Base-by-base conservation (phyloP, 2,329 filamentous ascomycete genomes). In the Botryotinia narcissicola region DNA sequence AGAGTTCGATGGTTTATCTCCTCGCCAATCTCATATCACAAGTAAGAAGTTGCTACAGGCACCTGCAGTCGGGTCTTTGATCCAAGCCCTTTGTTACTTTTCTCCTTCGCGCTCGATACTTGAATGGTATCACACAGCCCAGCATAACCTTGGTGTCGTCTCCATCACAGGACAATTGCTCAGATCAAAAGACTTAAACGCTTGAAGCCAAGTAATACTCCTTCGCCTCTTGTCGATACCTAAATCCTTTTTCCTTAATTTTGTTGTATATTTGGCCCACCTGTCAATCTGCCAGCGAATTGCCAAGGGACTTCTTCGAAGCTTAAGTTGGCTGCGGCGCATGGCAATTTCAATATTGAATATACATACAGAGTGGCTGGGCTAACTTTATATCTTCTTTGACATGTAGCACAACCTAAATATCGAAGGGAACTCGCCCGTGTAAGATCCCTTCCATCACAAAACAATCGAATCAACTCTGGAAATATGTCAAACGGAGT, bases 361-460 rank as follows among this genome's bases (percentile, higher is more conserved):
- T 37, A 62, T 54, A 72, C 40, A 70, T 35, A 46, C 25, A 32
- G 60, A 72, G 59, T 35, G 44, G 42, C 70, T 72, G 42, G 54
- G 75, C 76, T 76, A 69, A 76, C 70, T 61, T 73, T 64, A 75
- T 16, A 54, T 61, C 32, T 66, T 75, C 40, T 62, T 64, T 72
- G 74, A 75, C 70, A 73, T 77, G 44, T 73, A 78, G 77, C 75
- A 42, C 61, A 68, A 42, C 73, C 74, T 16, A 69, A 67, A 35
- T 78, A 70, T 71, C 74, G 76, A 71, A 75, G 71, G 66, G 63
- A 74, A 42, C 54, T 78, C 40, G 72, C 73, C 18, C 75, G 74
- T 37, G 46, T 60, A 18, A 72, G 42, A 40, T 75, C 74, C 32
- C 59, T 67, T 25, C 20, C 22, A 18, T 25, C 22, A 44, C n/a